Evolutionary conservation across 2,329 filamentous ascomycete species (phyloP).

Genomic region (Hypoxylon sp.): DNA sequence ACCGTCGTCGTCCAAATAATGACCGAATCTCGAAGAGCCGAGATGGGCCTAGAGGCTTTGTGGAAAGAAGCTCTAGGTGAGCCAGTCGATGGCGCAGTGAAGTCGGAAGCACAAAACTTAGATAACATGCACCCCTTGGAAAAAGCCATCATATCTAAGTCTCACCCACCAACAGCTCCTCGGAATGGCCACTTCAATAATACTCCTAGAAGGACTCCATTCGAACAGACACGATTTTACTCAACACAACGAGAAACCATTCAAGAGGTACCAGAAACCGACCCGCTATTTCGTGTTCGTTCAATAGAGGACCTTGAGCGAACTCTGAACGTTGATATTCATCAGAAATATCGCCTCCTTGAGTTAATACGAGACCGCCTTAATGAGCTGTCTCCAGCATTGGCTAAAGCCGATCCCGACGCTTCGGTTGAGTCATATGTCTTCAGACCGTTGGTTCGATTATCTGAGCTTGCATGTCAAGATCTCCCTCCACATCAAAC

Average conservation of each 20-base stretch:
- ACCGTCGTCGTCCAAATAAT: constrained; percentile 72
- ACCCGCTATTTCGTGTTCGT: constrained; percentile 28
- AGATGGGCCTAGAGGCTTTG: constrained; percentile 68
- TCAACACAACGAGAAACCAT: constrained; percentile 34
- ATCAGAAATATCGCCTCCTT: constrained; percentile 50
- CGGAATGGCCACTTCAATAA: constrained; percentile 21
- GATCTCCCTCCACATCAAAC: constrained; percentile 52
- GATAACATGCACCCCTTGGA: constrained; percentile 43
- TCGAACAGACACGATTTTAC: constrained; percentile 46
- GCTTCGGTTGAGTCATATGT: constrained; percentile 1
- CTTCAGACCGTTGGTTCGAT: constrained; percentile 41
- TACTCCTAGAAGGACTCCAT: constrained; percentile 29
- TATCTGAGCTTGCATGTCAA: constrained; percentile 51
- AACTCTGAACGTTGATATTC: constrained; percentile 45
- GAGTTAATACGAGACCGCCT: constrained; percentile 48
- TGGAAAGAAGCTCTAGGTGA: constrained; percentile 60
- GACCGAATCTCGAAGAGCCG: constrained; percentile 66
- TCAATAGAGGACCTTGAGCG: constrained; percentile 38
- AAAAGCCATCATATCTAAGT: constrained; percentile 35
- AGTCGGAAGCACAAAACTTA: constrained; percentile 36
- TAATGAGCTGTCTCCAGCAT: constrained; percentile 35
- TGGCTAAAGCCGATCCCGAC: constrained; percentile 14
- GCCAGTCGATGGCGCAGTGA: constrained; percentile 20
- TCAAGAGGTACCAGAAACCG: background rate
- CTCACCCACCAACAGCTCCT: constrained; percentile 26